phyloP scores from a whole-genome alignment of 192 early-diverging fungal genomes.

The Backusella macrospora region DNA sequence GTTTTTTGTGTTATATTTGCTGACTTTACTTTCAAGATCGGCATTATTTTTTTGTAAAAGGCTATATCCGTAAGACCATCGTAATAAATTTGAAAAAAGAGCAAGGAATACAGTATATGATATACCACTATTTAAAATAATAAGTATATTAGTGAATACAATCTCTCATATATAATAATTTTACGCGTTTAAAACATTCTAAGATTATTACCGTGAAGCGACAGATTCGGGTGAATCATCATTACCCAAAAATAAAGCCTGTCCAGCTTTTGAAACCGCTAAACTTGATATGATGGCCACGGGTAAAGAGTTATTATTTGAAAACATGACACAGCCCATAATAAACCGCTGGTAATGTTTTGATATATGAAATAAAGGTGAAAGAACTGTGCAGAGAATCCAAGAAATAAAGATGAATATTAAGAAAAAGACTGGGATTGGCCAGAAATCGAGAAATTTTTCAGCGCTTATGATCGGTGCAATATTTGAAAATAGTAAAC shows the following conservation, averaged over 20 bases:
- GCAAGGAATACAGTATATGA: slow-evolving; percentile 82
- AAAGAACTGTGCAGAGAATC: slow-evolving; percentile 37
- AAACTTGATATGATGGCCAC: slow-evolving; percentile 70
- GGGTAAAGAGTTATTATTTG: slow-evolving; percentile 77
- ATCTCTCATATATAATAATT: background rate
- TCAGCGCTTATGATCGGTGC: slow-evolving; percentile 63
- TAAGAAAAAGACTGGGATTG: slow-evolving; percentile 59
- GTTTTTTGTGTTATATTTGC: background rate
- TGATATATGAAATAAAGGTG: slow-evolving; percentile 44
- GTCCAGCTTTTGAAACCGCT: slow-evolving; percentile 52
- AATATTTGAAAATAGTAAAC: slow-evolving; percentile 77
- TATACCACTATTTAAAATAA: slow-evolving; percentile 57
- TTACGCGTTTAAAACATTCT: background rate
- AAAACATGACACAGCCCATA: slow-evolving; percentile 67
- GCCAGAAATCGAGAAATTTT: slow-evolving; percentile 70
- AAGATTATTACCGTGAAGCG: slow-evolving; percentile 47
- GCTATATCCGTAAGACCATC: slow-evolving; percentile 82
- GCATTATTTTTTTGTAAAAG: slow-evolving; percentile 47
- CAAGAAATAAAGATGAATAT: slow-evolving; percentile 45
- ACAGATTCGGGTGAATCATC: slow-evolving; percentile 49
- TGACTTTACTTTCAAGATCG: background rate
- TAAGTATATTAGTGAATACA: background rate
- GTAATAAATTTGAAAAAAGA: slow-evolving; percentile 77
- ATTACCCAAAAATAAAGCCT: slow-evolving; percentile 41
- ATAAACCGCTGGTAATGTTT: slow-evolving; percentile 60